Evolutionary conservation across 2,329 filamentous ascomycete species (phyloP).

Genomic region (Microcyclosporella mali): DNA sequence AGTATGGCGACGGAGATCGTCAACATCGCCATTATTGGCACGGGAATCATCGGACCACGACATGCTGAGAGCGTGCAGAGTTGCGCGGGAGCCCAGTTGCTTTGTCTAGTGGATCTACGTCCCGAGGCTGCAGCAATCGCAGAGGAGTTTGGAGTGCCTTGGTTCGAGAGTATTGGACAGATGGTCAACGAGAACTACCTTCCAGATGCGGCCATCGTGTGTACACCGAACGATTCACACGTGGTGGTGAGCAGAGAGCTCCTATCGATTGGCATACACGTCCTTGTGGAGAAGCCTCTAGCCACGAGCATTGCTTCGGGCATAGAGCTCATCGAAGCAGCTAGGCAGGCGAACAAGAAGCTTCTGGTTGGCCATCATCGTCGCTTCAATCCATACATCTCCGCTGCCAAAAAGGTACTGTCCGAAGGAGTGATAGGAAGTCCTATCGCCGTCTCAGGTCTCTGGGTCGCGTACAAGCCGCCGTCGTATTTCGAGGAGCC

Average conservation of each 20-base stretch:
- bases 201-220: constrained; percentile 53
- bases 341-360: constrained; percentile 23
- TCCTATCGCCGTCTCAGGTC: constrained; percentile 48
- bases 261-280: constrained; percentile 44
- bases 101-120: constrained; percentile 44
- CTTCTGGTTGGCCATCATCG: constrained; percentile 54
- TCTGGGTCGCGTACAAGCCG: constrained; percentile 52
- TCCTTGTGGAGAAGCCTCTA: constrained; percentile 55
- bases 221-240: constrained; percentile 56
- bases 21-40: constrained; percentile 43
- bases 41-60: constrained; percentile 46
- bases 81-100: constrained; percentile 35
- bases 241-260: constrained; percentile 47
- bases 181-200: constrained; percentile 38
- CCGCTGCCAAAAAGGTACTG: constrained; percentile 44
- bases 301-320: constrained; percentile 39
- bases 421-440: constrained; percentile 38
- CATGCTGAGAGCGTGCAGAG: constrained; percentile 42
- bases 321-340: constrained; percentile 26
- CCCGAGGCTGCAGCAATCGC: constrained; percentile 35
- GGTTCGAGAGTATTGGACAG: constrained; percentile 38
- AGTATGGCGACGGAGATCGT: background rate
- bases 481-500: constrained; percentile 45
- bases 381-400: constrained; percentile 53
- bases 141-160: constrained; percentile 33